Conservation (phyloP, 768 basidiomycete genomes). For the Pisolithus albus region DNA sequence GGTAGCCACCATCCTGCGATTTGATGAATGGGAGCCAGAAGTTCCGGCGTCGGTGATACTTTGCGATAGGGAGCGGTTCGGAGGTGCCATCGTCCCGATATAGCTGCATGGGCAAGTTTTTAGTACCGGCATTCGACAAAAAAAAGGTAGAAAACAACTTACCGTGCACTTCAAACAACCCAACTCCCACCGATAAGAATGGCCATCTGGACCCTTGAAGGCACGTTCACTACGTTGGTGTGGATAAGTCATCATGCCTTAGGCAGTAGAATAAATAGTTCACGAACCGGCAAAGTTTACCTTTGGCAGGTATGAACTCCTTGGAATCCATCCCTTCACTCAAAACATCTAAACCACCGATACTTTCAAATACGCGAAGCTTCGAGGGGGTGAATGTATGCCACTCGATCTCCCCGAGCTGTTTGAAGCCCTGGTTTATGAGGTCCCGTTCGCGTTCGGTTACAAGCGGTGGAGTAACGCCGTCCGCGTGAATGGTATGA, state of each 20-base stretch:
- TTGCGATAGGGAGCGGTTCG: background rate
- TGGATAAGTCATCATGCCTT: background rate
- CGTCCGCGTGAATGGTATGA: background rate
- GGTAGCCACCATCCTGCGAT: background rate
- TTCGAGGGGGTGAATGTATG: background rate
- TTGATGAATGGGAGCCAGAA: background rate
- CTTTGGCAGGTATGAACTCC: slow-evolving; percentile 3
- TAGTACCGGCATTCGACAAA: background rate
- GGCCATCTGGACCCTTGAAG: slow-evolving; percentile 6
- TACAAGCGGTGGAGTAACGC: too few species aligned
- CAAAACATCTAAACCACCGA: background rate
- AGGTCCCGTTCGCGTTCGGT: background rate
- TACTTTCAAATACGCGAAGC: slow-evolving; percentile 1
- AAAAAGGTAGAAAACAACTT: background rate
- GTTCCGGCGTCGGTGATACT: background rate
- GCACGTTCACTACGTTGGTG: slow-evolving; percentile 5
- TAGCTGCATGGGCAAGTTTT: background rate
- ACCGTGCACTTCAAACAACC: slow-evolving; percentile 1
- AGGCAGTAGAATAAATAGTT: background rate
- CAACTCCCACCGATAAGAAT: slow-evolving; percentile 2
- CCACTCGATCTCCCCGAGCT: slow-evolving; percentile 7
- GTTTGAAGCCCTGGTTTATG: slow-evolving; percentile 1
- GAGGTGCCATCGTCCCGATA: background rate
- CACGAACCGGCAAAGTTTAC: background rate
- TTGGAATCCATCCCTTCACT: background rate